These are phyloP conservation scores for Taphrina deformans DNA, from an alignment of 1,139 yeast species.

Conservation along the genomic window DNA sequence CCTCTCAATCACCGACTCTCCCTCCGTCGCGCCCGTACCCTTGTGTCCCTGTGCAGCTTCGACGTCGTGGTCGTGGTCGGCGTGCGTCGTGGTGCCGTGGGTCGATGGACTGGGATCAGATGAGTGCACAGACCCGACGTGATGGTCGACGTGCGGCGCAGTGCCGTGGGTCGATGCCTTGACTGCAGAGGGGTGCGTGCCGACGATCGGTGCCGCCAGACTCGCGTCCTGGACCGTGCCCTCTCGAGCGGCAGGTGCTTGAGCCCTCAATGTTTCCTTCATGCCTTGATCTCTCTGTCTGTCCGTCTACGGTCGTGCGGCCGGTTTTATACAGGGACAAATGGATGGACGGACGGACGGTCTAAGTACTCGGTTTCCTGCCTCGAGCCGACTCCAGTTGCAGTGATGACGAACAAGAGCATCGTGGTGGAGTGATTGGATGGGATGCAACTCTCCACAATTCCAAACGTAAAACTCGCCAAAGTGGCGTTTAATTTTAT, in stretches of 20 bases:
- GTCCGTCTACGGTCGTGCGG: neutral
- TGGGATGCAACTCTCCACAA: neutral
- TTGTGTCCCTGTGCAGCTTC: neutral
- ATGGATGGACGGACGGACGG: too few relatives aligned
- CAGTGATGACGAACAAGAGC: too few relatives aligned
- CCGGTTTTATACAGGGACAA: too few relatives aligned
- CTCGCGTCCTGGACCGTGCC: neutral
- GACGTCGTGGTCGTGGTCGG: neutral
- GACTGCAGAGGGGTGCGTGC: neutral
- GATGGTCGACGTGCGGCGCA: too few relatives aligned
- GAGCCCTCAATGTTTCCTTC: conserved; percentile 7
- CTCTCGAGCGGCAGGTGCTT: neutral
- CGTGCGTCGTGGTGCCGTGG: neutral
- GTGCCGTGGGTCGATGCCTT: neutral
- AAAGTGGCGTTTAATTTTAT: neutral
- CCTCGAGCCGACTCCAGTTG: neutral
- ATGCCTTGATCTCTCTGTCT: neutral
- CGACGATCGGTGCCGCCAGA: neutral
- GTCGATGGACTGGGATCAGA: neutral
- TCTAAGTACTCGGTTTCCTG: too few relatives aligned
- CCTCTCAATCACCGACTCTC: conserved; percentile 12
- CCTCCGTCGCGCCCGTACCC: neutral
- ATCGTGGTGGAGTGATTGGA: conserved; percentile 5
- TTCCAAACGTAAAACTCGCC: neutral
- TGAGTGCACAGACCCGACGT: too few relatives aligned